Percentiles rank a stretch among this genome's conserved stretches.
These are phyloP conservation scores for Grigorovia jiainica DNA, from an alignment of 805 yeast species.

Conservation along the genomic window DNA sequence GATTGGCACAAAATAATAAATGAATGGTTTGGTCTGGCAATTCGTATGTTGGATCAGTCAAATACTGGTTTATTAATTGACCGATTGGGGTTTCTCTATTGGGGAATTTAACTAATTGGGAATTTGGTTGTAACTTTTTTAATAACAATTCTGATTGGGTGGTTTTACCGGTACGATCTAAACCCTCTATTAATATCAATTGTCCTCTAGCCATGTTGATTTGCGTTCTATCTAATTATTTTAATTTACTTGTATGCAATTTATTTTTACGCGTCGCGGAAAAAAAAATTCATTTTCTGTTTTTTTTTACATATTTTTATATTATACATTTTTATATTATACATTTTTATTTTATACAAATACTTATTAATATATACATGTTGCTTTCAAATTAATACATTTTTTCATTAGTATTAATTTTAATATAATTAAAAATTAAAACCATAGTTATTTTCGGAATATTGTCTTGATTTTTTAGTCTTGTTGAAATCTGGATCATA, in stretches of 20 bases:
- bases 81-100: conserved; percentile 82
- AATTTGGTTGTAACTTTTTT: conserved; percentile 24
- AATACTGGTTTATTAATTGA: conserved; percentile 59
- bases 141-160: conserved; percentile 55
- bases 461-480: too few relatives aligned
- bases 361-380: too few relatives aligned
- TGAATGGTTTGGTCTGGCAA: conserved; percentile 78
- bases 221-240: not conserved
- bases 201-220: conserved; percentile 48
- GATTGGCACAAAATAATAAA: conserved; percentile 78
- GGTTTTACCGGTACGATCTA: conserved; percentile 90
- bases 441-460: too few relatives aligned
- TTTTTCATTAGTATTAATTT: too few relatives aligned
- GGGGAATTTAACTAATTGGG: conserved; percentile 67
- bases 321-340: not conserved
- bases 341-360: too few relatives aligned
- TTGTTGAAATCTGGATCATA: too few relatives aligned
- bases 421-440: too few relatives aligned
- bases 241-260: too few relatives aligned
- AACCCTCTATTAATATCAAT: conserved; percentile 79
- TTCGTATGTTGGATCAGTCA: conserved; percentile 39
- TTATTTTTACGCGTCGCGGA: too few relatives aligned
- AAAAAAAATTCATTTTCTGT: too few relatives aligned
- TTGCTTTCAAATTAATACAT: too few relatives aligned
- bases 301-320: not conserved